Percentiles rank a stretch among this genome's conserved stretches.
phyloP scores from a whole-genome alignment of 2,329 filamentous ascomycete species.

The Pseudogymnoascus sp. region DNA sequence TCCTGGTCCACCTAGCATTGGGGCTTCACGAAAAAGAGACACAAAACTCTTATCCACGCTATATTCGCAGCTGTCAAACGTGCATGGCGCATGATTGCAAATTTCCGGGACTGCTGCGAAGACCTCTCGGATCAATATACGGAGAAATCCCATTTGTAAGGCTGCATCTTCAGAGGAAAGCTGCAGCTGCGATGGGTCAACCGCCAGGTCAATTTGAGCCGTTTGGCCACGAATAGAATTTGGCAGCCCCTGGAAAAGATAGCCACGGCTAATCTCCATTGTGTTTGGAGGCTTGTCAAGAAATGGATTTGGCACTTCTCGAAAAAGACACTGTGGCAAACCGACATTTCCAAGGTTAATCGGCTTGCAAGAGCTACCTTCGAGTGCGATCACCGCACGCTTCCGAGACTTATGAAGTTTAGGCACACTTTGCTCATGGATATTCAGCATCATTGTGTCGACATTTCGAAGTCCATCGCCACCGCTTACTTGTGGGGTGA shows the following conservation, averaged over 20 bases:
- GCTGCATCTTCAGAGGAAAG: neutral
- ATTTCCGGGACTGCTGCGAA: neutral
- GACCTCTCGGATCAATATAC: neutral
- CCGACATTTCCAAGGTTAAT: neutral
- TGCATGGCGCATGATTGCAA: neutral
- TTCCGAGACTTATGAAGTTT: neutral
- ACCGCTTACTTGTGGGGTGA: neutral
- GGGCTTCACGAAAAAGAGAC: neutral
- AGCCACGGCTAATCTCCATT: too few species aligned
- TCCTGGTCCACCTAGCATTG: neutral
- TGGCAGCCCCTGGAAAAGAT: neutral
- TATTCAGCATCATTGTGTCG: neutral
- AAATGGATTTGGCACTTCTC: neutral
- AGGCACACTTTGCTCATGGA: neutral
- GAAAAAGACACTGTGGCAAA: neutral
- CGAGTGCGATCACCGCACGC: neutral
- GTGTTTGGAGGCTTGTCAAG: neutral
- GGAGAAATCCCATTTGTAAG: neutral
- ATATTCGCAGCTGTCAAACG: neutral
- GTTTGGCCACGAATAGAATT: neutral
- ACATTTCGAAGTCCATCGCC: neutral
- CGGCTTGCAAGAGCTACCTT: neutral
- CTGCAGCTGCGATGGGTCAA: neutral
- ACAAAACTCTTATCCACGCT: neutral
- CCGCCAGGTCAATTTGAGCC: neutral